Conservation (phyloP, 805 yeast genomes). For the Helenozyma rhizophorensis region DNA sequence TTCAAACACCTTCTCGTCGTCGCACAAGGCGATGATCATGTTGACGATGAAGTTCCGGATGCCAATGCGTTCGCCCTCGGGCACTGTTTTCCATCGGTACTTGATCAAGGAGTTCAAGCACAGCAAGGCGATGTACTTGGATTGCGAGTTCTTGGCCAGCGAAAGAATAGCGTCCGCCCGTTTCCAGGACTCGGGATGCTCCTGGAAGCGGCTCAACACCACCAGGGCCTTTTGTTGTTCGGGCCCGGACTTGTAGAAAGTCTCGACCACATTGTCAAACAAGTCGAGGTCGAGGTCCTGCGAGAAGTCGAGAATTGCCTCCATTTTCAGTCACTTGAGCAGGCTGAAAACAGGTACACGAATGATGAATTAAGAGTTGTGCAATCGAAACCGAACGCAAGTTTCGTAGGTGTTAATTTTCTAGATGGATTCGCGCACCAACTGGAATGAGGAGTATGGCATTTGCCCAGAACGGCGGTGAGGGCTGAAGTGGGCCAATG, state of each 20-base stretch:
- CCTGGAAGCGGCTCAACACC: slow-evolving; percentile 77
- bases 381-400: too few species aligned
- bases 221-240: slow-evolving; percentile 70
- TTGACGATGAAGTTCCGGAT: slow-evolving; percentile 90
- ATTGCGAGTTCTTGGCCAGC: slow-evolving; percentile 70
- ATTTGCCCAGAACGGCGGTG: too few species aligned
- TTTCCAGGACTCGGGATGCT: slow-evolving; percentile 94
- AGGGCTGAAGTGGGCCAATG: too few species aligned
- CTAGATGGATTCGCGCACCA: too few species aligned
- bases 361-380: too few species aligned
- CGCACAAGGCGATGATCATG: slow-evolving; percentile 89
- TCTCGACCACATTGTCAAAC: slow-evolving; percentile 79
- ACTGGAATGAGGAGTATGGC: too few species aligned
- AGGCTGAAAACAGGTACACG: too few species aligned
- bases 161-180: slow-evolving; percentile 86
- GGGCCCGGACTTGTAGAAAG: slow-evolving; percentile 70
- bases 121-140: slow-evolving; percentile 88
- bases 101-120: slow-evolving; percentile 86
- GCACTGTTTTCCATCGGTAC: slow-evolving; percentile 90
- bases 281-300: slow-evolving; percentile 74
- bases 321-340: slow-evolving; percentile 72
- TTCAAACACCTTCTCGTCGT: slow-evolving; percentile 68
- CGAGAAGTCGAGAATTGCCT: slow-evolving; percentile 79
- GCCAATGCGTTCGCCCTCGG: slow-evolving; percentile 84
- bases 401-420: too few species aligned